A percentile compares a stretch with the other conserved stretches of the same genome.
Evolutionary conservation across 495 filamentous ascomycete species (phyloP).

Genomic region (Aspergillus egyptiacus): DNA sequence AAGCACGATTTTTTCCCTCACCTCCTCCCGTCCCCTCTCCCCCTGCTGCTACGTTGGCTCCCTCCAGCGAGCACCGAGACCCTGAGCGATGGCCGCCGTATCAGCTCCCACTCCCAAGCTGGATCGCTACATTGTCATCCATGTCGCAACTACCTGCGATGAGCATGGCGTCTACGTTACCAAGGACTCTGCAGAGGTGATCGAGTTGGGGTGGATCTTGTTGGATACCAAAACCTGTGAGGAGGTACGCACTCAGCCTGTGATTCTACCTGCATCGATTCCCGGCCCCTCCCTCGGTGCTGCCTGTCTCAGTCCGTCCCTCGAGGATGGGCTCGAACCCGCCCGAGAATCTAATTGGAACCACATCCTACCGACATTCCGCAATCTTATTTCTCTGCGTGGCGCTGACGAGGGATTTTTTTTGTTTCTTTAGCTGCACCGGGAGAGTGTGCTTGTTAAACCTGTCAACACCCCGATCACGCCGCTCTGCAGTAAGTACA

Average conservation of each 20-base stretch:
- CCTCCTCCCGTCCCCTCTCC: slow-evolving; percentile 18
- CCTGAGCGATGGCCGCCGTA: slow-evolving; percentile 43
- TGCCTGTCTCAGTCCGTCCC: slow-evolving; percentile 5
- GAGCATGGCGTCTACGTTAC: slow-evolving; percentile 99
- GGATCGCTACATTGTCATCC: slow-evolving; percentile 94
- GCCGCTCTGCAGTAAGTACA: slow-evolving; percentile 89
- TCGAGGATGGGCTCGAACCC: slow-evolving; percentile 11
- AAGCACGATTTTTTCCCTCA: slow-evolving; percentile 22
- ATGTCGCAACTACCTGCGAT: slow-evolving; percentile 97
- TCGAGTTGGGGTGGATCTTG: slow-evolving; percentile 97
- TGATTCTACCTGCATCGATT: slow-evolving; percentile 10
- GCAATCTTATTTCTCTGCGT: slow-evolving; percentile 13
- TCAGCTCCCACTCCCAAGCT: slow-evolving; percentile 57
- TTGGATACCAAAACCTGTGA: slow-evolving; percentile 85
- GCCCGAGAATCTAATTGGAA: slow-evolving; percentile 4
- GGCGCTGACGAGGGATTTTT: slow-evolving; percentile 13
- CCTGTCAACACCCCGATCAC: slow-evolving; percentile 98
- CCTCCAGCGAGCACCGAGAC: slow-evolving; percentile 8
- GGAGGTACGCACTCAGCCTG: slow-evolving; percentile 63
- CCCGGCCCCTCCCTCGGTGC: slow-evolving; percentile 16
- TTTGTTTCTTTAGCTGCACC: slow-evolving; percentile 60
- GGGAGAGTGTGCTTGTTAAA: slow-evolving; percentile 94
- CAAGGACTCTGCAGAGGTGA: slow-evolving; percentile 97
- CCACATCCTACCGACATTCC: not conserved
- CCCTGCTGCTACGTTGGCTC: slow-evolving; percentile 28